Conservation (phyloP, 192 early-diverging fungal genomes). For the Podila minutissima region DNA sequence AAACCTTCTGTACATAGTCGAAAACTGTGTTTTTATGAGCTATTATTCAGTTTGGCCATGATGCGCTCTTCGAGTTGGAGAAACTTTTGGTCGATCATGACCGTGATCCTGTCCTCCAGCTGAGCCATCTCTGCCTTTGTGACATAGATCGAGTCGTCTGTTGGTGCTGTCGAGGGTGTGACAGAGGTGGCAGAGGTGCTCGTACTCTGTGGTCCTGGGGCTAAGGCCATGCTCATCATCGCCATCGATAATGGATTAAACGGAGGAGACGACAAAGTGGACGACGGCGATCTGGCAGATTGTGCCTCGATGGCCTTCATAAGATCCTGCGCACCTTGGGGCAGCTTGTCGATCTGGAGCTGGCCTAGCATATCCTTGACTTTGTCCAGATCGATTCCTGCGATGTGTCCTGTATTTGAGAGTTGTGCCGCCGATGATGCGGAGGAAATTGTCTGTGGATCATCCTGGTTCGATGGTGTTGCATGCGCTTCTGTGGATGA, state of each 20-base stretch:
- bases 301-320: slow-evolving; percentile 29
- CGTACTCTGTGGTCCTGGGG: no score
- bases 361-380: slow-evolving; percentile 26
- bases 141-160: slow-evolving; percentile 4
- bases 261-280: not conserved
- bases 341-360: slow-evolving; percentile 17
- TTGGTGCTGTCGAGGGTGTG: not conserved
- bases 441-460: not conserved
- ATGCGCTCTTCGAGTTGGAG: slow-evolving; percentile 29
- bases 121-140: slow-evolving; percentile 30
- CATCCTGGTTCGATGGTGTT: not conserved
- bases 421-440: not conserved
- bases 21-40: not conserved
- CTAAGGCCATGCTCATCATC: no score
- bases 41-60: slow-evolving; percentile 14
- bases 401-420: not conserved
- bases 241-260: not conserved
- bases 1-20: not conserved
- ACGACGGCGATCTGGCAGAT: not conserved
- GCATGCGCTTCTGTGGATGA: slow-evolving; percentile 8
- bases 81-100: slow-evolving; percentile 20
- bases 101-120: slow-evolving; percentile 33
- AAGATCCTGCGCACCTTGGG: slow-evolving; percentile 29
- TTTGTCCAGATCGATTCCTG: slow-evolving; percentile 24
- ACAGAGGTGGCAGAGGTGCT: no score